A percentile compares a stretch with the other conserved stretches of the same genome.
phyloP scores from a whole-genome alignment of 495 filamentous ascomycete genomes.

The Penicillium taxi region DNA sequence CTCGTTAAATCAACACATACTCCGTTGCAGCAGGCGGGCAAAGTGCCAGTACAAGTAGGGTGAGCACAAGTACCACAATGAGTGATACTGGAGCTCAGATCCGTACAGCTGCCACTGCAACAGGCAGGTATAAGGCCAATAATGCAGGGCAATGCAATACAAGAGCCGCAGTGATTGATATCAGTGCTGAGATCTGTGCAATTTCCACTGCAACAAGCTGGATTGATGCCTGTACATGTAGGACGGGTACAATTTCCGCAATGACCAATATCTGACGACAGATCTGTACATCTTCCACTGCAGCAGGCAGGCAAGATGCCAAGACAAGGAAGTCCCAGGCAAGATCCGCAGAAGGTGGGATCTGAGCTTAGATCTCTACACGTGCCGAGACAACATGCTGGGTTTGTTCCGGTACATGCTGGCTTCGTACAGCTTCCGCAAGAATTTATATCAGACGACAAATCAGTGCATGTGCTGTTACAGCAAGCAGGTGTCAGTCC shows the following conservation, averaged over 20 bases:
- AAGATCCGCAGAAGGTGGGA: slow-evolving; percentile 8
- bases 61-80: slow-evolving; percentile 13
- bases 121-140: slow-evolving; percentile 8
- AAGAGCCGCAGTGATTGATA: slow-evolving; percentile 10
- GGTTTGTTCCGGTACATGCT: slow-evolving; percentile 1
- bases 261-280: slow-evolving; percentile 1
- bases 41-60: slow-evolving; percentile 2
- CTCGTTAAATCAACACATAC: slow-evolving; percentile 7
- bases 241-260: slow-evolving; percentile 6
- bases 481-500: slow-evolving; percentile 12
- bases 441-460: slow-evolving; percentile 2
- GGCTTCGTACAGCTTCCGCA: too few relatives aligned
- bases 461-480: slow-evolving; percentile 8
- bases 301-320: slow-evolving; percentile 12
- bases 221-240: slow-evolving; percentile 6
- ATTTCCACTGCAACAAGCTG: slow-evolving; percentile 12
- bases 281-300: slow-evolving; percentile 7
- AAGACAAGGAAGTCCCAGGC: slow-evolving; percentile 3
- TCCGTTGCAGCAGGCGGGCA: slow-evolving; percentile 12
- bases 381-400: slow-evolving; percentile 11
- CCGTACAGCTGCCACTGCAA: slow-evolving; percentile 10
- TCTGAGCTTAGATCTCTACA: slow-evolving; percentile 8
- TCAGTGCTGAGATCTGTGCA: slow-evolving; percentile 10
- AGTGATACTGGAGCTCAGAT: slow-evolving; percentile 3
- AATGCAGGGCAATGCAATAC: slow-evolving; percentile 7